Conservation (phyloP, 768 basidiomycete species). For the Leccinum truebloodii region DNA sequence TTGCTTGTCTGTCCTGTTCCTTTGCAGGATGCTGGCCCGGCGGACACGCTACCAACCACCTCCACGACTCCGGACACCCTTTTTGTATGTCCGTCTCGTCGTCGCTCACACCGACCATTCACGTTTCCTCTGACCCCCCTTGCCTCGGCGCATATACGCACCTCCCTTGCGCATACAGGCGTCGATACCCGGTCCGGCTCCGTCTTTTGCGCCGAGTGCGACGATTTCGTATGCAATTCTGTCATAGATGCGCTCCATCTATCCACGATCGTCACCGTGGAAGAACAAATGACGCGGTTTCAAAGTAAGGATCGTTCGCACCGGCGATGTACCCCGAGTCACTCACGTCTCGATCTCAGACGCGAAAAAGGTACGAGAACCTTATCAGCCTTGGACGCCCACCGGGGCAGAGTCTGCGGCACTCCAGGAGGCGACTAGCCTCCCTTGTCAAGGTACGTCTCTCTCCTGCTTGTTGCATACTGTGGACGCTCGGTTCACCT, state of each 20-base stretch:
- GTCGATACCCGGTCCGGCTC: conserved; percentile 73
- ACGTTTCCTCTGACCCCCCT: background rate
- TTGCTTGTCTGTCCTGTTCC: conserved; percentile 72
- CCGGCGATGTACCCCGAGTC: background rate
- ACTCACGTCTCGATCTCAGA: conserved; percentile 25
- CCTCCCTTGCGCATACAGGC: conserved; percentile 43
- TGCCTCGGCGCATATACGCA: background rate
- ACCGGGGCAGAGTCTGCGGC: conserved; percentile 40
- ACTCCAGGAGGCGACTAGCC: conserved; percentile 48
- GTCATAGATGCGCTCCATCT: conserved; percentile 49
- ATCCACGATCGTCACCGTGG: conserved; percentile 47
- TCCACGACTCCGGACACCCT: conserved; percentile 54
- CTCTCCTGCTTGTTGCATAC: background rate
- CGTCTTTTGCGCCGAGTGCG: conserved; percentile 72
- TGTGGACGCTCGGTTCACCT: conserved; percentile 3
- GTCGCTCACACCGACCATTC: background rate
- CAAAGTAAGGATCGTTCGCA: conserved; percentile 34
- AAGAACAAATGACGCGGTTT: conserved; percentile 63
- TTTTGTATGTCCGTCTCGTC: conserved; percentile 55
- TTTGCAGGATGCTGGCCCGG: conserved; percentile 70
- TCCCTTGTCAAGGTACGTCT: conserved; percentile 72
- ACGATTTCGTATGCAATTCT: conserved; percentile 70
- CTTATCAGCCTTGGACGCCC: conserved; percentile 53
- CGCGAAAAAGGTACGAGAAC: conserved; percentile 43
- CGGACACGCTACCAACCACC: conserved; percentile 58